Conservation (phyloP, 805 yeast genomes). For the Saturnispora mendoncae region DNA sequence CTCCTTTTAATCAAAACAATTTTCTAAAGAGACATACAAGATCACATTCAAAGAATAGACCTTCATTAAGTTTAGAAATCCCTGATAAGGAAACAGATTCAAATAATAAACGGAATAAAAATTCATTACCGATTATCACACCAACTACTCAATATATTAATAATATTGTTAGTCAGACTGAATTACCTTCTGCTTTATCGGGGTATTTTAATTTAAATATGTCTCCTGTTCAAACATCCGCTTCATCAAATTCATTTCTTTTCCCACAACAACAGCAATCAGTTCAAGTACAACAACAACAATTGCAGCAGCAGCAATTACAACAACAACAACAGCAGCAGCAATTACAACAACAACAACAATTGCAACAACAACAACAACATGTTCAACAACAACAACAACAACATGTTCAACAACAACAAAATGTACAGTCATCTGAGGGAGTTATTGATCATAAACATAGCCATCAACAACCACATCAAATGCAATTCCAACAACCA, state of each 20-base stretch:
- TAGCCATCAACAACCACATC: conserved; percentile 1
- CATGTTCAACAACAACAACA: conserved; percentile 13
- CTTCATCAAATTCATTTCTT: conserved; percentile 19
- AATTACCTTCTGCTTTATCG: conserved; percentile 14
- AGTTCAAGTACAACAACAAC: conserved; percentile 6
- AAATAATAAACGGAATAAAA: conserved; percentile 5
- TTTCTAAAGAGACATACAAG: conserved; percentile 4
- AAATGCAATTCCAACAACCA: conserved; percentile 3
- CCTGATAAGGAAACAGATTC: conserved; percentile 28
- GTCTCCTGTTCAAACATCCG: conserved; percentile 25
- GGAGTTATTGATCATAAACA: no score
- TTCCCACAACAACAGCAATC: conserved; percentile 1
- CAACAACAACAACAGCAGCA: conserved; percentile 19
- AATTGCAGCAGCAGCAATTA: conserved; percentile 19
- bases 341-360: conserved; percentile 13
- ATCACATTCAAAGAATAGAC: conserved; percentile 29
- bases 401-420: conserved; percentile 19
- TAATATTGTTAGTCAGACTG: conserved; percentile 7
- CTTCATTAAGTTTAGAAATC: conserved; percentile 57
- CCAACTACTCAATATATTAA: conserved; percentile 15
- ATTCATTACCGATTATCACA: conserved; percentile 8
- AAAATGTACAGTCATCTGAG: conserved; percentile 16
- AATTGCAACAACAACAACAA: conserved; percentile 16
- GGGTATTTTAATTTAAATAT: conserved; percentile 25
- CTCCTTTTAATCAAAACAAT: conserved; percentile 4